These are phyloP conservation scores for Ogataea nakhonphanomensis DNA, from an alignment of 805 yeast genomes.

Conservation along the genomic window DNA sequence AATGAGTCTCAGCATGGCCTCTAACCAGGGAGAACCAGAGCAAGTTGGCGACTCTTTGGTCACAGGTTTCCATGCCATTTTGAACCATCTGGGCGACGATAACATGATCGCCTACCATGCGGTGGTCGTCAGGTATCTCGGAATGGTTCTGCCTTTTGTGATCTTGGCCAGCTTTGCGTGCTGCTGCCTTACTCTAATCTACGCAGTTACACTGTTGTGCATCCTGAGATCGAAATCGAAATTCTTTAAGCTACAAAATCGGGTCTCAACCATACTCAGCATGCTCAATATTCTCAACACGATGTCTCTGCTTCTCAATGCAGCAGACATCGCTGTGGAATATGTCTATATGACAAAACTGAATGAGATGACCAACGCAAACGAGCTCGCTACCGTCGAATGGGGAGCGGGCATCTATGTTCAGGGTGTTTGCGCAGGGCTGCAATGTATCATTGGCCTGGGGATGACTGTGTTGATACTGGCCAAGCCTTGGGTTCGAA, in stretches of 20 bases:
- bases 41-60: slow-evolving; percentile 41
- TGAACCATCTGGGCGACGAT: slow-evolving; percentile 27
- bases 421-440: slow-evolving; percentile 11
- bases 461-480: slow-evolving; percentile 14
- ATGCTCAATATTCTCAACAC: slow-evolving; percentile 9
- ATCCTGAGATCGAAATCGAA: slow-evolving; percentile 16
- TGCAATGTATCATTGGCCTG: slow-evolving; percentile 15
- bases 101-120: slow-evolving; percentile 21
- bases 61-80: slow-evolving; percentile 36
- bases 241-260: slow-evolving; percentile 7
- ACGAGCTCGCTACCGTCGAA: slow-evolving; percentile 18
- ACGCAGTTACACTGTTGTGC: slow-evolving; percentile 15
- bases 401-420: slow-evolving; percentile 19
- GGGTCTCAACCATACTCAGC: slow-evolving; percentile 5
- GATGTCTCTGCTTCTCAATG: slow-evolving; percentile 9
- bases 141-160: slow-evolving; percentile 17
- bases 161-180: slow-evolving; percentile 8
- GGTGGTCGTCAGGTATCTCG: slow-evolving; percentile 10
- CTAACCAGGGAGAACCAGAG: slow-evolving; percentile 38
- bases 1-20: slow-evolving; percentile 39
- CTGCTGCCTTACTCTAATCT: slow-evolving; percentile 15
- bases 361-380: slow-evolving; percentile 13
- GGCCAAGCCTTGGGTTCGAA: slow-evolving; percentile 18
- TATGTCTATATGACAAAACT: slow-evolving; percentile 17
- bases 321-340: slow-evolving; percentile 15